Evolutionary conservation across 495 filamentous ascomycete genomes (phyloP), one percentile per base, ranked within the genome.

Genomic region (Annulohypoxylon stygium): DNA sequence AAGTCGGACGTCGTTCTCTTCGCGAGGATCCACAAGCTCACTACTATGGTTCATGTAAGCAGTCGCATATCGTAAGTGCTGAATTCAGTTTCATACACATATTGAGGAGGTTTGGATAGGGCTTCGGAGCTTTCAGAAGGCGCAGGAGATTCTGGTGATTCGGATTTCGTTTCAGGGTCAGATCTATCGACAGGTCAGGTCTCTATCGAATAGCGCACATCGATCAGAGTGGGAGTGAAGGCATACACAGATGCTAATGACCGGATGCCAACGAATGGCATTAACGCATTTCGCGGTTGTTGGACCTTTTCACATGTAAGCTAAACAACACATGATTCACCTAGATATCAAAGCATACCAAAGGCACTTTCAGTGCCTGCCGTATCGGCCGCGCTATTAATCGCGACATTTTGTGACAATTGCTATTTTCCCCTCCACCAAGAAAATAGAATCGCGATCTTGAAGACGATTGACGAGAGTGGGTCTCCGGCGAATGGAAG

Each of bases 1-100:
- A 36, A 91, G 81, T 75, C 92, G 90, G 65, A 86, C 79, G 2
- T 84, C 76, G 25, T 75, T 57, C 62, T 67, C 67, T 59, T 74
- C 65, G 45, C 58, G 54, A 23, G 75, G 70, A 33, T 76, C 54
- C 11, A 68, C 59, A 4, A 76, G 64, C 16, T 78, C 77, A 67
- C 77, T 79, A 30, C 77, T 79, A 8, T 25, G 16, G 1, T 57
- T 37, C 34, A 47, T 41, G 61, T 75, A 60, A 79, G 75, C 60
- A 36, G 48, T 62, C 23, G 58, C 25, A 30, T 34, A 47, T 61
- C 1, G n/a, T 30, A n/a, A 4, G 23, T n/a, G 37, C 18, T 33
- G 57, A 25, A 59, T 63, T 7, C 23, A 39, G 51, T 4, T 55
- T 39, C 75, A 65, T 70, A 78, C 74, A 70, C 73, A 9, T 70